A percentile compares a stretch with the other conserved stretches of the same genome.
Evolutionary conservation across 306 rosid genomes (phyloP).

Genomic region (Castanospermum australe): DNA sequence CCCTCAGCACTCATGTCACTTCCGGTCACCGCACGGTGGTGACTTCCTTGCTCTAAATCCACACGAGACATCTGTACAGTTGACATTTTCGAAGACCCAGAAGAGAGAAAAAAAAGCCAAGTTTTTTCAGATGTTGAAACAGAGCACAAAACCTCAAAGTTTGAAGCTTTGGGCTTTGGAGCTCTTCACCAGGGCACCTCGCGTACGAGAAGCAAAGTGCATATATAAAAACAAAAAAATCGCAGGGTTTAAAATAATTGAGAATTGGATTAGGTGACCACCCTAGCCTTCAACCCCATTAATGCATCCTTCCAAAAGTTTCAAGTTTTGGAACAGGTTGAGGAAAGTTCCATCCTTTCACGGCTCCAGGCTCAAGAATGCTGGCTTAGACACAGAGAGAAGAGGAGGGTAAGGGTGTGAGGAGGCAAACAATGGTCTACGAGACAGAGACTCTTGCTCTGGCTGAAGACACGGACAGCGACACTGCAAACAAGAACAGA

Average conservation of each 20-base stretch:
- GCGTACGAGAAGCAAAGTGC: background rate
- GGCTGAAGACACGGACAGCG: constrained; percentile 34
- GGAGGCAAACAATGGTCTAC: constrained; percentile 29
- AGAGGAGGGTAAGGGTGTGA: background rate
- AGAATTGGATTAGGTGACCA: constrained; percentile 53
- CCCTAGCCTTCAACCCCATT: constrained; percentile 44
- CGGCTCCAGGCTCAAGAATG: constrained; percentile 23
- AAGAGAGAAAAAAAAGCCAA: background rate
- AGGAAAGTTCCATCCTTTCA: constrained; percentile 28
- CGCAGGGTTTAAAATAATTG: constrained; percentile 25
- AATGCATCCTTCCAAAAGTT: constrained; percentile 16
- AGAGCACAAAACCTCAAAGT: constrained; percentile 19
- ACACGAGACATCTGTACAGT: constrained; percentile 41
- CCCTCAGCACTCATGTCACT: constrained; percentile 56
- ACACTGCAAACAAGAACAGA: constrained; percentile 39
- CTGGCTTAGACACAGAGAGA: constrained; percentile 17
- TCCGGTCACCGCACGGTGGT: constrained; percentile 42
- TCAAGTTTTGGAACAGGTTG: constrained; percentile 16
- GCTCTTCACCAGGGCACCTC: background rate
- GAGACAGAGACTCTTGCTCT: constrained; percentile 33
- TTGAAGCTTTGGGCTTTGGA: constrained; percentile 8
- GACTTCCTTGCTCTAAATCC: constrained; percentile 71
- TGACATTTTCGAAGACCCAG: constrained; percentile 40
- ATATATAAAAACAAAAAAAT: background rate
- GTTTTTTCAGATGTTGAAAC: background rate